phyloP scores from a whole-genome alignment of 2,329 filamentous ascomycete species.

The Thermothelomyces thermophilus region DNA sequence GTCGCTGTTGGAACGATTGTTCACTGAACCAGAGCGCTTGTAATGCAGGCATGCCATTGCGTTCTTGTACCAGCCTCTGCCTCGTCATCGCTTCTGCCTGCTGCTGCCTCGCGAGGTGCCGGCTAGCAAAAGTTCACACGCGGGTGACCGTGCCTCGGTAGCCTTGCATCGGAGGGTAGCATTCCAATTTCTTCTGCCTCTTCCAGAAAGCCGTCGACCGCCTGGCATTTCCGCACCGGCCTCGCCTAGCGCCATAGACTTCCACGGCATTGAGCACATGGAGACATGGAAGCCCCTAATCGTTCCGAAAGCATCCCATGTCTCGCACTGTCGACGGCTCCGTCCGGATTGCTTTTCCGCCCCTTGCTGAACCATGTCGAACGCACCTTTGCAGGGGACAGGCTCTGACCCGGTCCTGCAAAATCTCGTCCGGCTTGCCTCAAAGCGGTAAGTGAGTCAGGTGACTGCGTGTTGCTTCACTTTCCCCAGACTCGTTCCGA shows the following conservation, averaged over 20 bases:
- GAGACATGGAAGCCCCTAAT: conserved; percentile 7
- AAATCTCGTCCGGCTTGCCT: conserved; percentile 6
- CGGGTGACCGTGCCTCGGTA: conserved; percentile 16
- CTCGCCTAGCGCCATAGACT: conserved; percentile 9
- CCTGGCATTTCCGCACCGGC: conserved; percentile 3
- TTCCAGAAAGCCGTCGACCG: conserved; percentile 7
- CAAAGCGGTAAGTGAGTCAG: conserved; percentile 19
- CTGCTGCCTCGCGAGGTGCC: conserved; percentile 14
- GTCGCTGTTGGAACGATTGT: too few relatives aligned
- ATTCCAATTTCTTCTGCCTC: conserved; percentile 13
- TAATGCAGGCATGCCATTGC: background rate
- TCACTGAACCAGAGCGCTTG: too few relatives aligned
- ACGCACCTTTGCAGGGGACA: conserved; percentile 2
- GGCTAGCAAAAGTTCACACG: conserved; percentile 20
- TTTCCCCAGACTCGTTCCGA: conserved; percentile 12
- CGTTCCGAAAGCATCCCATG: background rate
- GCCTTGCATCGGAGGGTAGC: conserved; percentile 23
- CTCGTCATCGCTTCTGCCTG: conserved; percentile 7
- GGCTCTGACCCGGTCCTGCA: conserved; percentile 3
- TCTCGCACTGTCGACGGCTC: conserved; percentile 10
- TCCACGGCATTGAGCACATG: conserved; percentile 14
- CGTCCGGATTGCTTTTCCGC: conserved; percentile 19
- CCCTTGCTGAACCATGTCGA: conserved; percentile 1
- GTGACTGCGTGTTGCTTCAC: conserved; percentile 20
- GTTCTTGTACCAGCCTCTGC: background rate